Conservation (phyloP, 192 early-diverging fungal genomes). For the Mortierella hygrophila region DNA sequence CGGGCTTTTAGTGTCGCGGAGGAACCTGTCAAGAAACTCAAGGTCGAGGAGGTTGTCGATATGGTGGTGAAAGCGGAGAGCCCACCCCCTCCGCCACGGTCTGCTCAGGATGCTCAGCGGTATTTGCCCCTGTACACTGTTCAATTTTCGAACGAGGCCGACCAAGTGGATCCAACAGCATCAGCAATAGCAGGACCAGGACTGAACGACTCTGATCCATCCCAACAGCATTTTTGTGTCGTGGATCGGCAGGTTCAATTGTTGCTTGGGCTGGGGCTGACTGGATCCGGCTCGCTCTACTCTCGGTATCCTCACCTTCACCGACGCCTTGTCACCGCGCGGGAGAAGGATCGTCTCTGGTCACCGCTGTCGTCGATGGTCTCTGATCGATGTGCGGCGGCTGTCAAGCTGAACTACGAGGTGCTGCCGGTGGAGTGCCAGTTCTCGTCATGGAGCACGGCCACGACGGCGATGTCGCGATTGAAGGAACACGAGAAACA, state of each 20-base stretch:
- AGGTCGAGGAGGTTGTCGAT: neutral
- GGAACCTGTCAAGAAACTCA: neutral
- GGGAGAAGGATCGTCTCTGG: slow-evolving; percentile 80
- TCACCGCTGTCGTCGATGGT: slow-evolving; percentile 77
- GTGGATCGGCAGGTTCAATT: slow-evolving; percentile 77
- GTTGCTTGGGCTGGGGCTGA: slow-evolving; percentile 69
- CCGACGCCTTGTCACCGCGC: slow-evolving; percentile 61
- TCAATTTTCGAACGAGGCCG: slow-evolving; percentile 63
- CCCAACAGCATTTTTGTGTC: slow-evolving; percentile 65
- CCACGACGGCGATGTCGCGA: slow-evolving; percentile 49
- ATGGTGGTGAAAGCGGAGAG: slow-evolving; percentile 23
- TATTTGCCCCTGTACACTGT: slow-evolving; percentile 80
- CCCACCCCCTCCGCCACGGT: slow-evolving; percentile 17
- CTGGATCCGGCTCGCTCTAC: slow-evolving; percentile 61
- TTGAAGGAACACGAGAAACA: slow-evolving; percentile 71
- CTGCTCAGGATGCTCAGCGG: slow-evolving; percentile 63
- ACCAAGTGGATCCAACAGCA: slow-evolving; percentile 14
- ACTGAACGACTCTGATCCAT: neutral
- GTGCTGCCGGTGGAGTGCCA: slow-evolving; percentile 44
- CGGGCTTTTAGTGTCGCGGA: neutral
- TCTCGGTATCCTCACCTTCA: slow-evolving; percentile 70
- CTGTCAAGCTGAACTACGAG: slow-evolving; percentile 54
- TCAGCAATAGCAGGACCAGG: neutral
- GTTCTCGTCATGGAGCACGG: slow-evolving; percentile 41
- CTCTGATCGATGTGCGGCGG: slow-evolving; percentile 58